Conservation (phyloP, 768 basidiomycete genomes). For the Trametopsis cervina region DNA sequence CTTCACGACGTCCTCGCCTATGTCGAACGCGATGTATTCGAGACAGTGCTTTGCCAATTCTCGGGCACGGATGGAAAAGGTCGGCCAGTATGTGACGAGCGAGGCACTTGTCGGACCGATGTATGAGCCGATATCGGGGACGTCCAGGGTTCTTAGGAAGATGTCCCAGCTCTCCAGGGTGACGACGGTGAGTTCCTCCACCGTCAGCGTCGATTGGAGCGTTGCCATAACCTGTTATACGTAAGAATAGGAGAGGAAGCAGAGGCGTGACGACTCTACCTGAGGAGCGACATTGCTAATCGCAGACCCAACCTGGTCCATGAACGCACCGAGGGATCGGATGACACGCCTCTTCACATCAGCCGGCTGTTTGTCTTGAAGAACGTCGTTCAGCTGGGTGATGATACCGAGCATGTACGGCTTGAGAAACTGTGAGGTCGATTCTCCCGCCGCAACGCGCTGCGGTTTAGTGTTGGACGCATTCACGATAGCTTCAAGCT, state of each 20-base stretch:
- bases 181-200: conserved; percentile 68
- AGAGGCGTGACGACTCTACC: conserved; percentile 33
- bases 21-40: conserved; percentile 60
- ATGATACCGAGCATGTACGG: conserved; percentile 80
- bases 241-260: not conserved
- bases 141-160: conserved; percentile 64
- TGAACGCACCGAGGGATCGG: conserved; percentile 67
- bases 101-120: conserved; percentile 85
- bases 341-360: conserved; percentile 70
- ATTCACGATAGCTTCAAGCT: conserved; percentile 31
- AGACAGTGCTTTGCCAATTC: conserved; percentile 53
- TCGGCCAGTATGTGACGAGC: conserved; percentile 71
- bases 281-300: conserved; percentile 82
- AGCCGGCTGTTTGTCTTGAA: conserved; percentile 77
- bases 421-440: conserved; percentile 51
- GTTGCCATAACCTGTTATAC: conserved; percentile 83
- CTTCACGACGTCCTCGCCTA: conserved; percentile 65
- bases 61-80: conserved; percentile 46
- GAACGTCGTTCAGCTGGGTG: conserved; percentile 74
- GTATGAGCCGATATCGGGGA: conserved; percentile 72
- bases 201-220: conserved; percentile 80
- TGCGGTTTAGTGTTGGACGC: conserved; percentile 10
- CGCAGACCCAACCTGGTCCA: conserved; percentile 59
- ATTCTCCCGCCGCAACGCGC: conserved; percentile 18
- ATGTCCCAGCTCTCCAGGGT: conserved; percentile 75